Conservation (phyloP, 805 yeast genomes). For the Kodamaea lidongshanica region DNA sequence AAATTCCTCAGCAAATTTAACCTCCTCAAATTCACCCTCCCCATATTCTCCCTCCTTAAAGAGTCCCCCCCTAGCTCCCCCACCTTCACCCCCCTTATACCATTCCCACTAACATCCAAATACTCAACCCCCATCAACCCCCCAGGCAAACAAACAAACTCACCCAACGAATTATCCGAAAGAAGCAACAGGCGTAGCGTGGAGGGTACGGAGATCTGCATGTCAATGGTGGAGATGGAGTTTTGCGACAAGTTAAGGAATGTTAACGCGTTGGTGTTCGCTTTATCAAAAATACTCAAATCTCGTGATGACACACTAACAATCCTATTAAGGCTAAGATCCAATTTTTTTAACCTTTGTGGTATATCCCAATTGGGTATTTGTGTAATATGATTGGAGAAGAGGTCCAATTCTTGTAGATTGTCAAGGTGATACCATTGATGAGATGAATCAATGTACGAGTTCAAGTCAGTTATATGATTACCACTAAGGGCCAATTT, state of each 20-base stretch:
- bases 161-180: conserved; percentile 11
- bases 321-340: conserved; percentile 19
- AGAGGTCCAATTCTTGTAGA: conserved; percentile 19
- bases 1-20: conserved; percentile 12
- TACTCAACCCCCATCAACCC: conserved; percentile 5
- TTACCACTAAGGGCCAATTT: conserved; percentile 23
- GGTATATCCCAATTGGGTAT: conserved; percentile 14
- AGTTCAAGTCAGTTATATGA: conserved; percentile 15
- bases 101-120: conserved; percentile 16
- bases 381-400: conserved; percentile 16
- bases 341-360: conserved; percentile 16
- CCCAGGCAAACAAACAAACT: conserved; percentile 10
- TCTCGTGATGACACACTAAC: conserved; percentile 8
- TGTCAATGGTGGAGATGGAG: conserved; percentile 6
- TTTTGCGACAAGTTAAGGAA: conserved; percentile 8
- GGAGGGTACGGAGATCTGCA: conserved; percentile 6
- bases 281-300: conserved; percentile 5
- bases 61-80: not conserved
- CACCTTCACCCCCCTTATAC: conserved; percentile 13
- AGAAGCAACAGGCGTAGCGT: conserved; percentile 3
- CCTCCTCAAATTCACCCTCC: conserved; percentile 9
- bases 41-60: conserved; percentile 1
- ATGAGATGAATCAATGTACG: conserved; percentile 13
- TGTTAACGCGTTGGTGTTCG: conserved; percentile 3
- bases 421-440: conserved; percentile 22